Evolutionary conservation across 805 yeast species (phyloP).

Genomic region (Yarrowia divulgata): DNA sequence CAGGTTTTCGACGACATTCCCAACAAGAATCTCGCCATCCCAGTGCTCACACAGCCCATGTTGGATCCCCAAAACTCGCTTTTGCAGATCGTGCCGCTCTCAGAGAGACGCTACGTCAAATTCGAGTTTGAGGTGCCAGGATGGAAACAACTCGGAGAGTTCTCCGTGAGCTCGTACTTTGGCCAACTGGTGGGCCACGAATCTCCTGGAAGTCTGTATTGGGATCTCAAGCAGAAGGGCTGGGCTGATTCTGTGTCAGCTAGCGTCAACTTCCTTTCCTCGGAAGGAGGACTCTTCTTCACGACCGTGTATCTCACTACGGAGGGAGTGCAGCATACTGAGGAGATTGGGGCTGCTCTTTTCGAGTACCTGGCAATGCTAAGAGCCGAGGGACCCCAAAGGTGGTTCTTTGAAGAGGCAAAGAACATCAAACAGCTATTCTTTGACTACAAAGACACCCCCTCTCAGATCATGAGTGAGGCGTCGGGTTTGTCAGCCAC

Average conservation of each 20-base stretch:
- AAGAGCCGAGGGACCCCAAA: slow-evolving; percentile 63
- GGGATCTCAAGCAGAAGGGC: slow-evolving; percentile 69
- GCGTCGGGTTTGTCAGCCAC: slow-evolving; percentile 72
- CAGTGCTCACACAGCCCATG: neutral
- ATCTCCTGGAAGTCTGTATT: slow-evolving; percentile 81
- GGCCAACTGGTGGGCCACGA: slow-evolving; percentile 93
- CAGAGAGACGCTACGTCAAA: neutral
- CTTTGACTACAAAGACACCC: slow-evolving; percentile 81
- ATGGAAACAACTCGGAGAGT: neutral
- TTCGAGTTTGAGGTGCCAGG: slow-evolving; percentile 27
- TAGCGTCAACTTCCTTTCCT: slow-evolving; percentile 62
- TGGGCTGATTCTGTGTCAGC: slow-evolving; percentile 83
- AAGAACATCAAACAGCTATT: slow-evolving; percentile 68
- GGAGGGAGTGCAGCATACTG: slow-evolving; percentile 66
- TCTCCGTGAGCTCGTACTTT: slow-evolving; percentile 57
- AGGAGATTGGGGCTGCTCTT: slow-evolving; percentile 61
- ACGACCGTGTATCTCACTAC: slow-evolving; percentile 78
- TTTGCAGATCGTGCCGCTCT: slow-evolving; percentile 2
- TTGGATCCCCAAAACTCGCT: slow-evolving; percentile 5
- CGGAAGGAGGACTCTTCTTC: slow-evolving; percentile 69
- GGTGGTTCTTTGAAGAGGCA: slow-evolving; percentile 80
- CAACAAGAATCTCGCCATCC: slow-evolving; percentile 2
- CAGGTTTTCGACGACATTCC: slow-evolving; percentile 10
- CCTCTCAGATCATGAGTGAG: slow-evolving; percentile 67
- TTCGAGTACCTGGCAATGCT: slow-evolving; percentile 80